These are phyloP conservation scores for Zopfochytrium polystomum DNA, from an alignment of 371 early-diverging fungal genomes.

Conservation along the genomic window DNA sequence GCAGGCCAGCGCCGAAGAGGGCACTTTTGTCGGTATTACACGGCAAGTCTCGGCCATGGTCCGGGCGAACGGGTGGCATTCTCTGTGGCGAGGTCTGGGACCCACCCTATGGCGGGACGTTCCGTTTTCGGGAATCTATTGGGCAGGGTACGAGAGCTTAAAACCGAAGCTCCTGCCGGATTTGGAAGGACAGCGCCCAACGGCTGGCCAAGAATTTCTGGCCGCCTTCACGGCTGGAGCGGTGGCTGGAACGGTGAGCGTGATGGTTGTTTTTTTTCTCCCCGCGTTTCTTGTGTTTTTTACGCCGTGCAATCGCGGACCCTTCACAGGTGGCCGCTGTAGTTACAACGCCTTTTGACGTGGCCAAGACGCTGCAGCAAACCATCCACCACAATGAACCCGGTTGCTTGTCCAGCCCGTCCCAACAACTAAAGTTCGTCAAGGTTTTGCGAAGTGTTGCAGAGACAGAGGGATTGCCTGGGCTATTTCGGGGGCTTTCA, in stretches of 20 bases:
- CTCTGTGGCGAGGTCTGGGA: constrained; percentile 84
- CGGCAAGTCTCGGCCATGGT: constrained; percentile 64
- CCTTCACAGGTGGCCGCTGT: constrained; percentile 70
- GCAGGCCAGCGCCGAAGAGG: constrained; percentile 59
- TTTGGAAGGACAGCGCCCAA: neutral
- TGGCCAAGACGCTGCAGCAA: constrained; percentile 87
- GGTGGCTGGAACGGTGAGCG: constrained; percentile 33
- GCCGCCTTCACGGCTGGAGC: constrained; percentile 40
- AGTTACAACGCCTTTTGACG: constrained; percentile 93
- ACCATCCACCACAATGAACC: constrained; percentile 39
- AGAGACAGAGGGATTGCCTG: constrained; percentile 65
- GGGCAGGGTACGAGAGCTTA: constrained; percentile 84
- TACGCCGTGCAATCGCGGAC: constrained; percentile 3
- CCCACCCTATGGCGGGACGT: constrained; percentile 95
- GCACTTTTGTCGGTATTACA: constrained; percentile 48
- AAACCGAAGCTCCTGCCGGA: constrained; percentile 23
- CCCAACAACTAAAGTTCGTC: constrained; percentile 18
- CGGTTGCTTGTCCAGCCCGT: constrained; percentile 1
- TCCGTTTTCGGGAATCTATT: constrained; percentile 88
- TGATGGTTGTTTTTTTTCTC: neutral
- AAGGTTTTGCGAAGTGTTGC: constrained; percentile 57
- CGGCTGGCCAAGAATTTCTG: constrained; percentile 15
- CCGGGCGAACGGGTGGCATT: constrained; percentile 51
- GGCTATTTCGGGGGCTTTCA: constrained; percentile 67
- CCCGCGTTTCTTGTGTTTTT: neutral